Evolutionary conservation across 1,284 basidiomycete genomes (phyloP).

Genomic region (Sporisorium graminicola): DNA sequence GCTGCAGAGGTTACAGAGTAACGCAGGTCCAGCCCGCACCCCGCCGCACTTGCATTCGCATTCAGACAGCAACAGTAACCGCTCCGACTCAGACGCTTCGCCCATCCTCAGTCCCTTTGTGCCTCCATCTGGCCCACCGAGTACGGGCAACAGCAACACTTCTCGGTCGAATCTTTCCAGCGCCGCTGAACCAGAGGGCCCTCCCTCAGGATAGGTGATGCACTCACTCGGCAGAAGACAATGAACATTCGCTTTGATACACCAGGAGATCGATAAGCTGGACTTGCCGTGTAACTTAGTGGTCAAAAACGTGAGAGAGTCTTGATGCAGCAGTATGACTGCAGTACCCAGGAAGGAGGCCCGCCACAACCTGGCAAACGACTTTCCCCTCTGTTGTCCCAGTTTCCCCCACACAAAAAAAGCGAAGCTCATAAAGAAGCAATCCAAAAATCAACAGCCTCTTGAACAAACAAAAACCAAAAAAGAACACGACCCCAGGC

Average conservation of each 20-base stretch:
- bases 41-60: conserved; percentile 14
- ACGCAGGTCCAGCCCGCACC: conserved; percentile 15
- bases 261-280: not conserved
- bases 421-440: too few species aligned
- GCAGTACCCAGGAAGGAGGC: not conserved
- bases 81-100: conserved; percentile 33
- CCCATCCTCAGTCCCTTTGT: conserved; percentile 48
- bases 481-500: conserved; percentile 42
- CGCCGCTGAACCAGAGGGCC: conserved; percentile 8
- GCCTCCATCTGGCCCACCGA: conserved; percentile 19
- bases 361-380: not conserved
- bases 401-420: too few species aligned
- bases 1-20: conserved; percentile 37
- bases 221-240: not conserved
- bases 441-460: not conserved
- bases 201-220: conserved; percentile 12
- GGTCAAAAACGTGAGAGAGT: not conserved
- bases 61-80: conserved; percentile 29
- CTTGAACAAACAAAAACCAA: conserved; percentile 9
- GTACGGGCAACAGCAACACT: conserved; percentile 18
- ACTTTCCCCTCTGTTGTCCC: too few species aligned
- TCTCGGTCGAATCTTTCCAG: conserved; percentile 11
- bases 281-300: too few species aligned
- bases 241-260: not conserved
- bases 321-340: not conserved